Base-by-base conservation (phyloP, 768 basidiomycete genomes). In the Vishniacozyma victoriae region DNA sequence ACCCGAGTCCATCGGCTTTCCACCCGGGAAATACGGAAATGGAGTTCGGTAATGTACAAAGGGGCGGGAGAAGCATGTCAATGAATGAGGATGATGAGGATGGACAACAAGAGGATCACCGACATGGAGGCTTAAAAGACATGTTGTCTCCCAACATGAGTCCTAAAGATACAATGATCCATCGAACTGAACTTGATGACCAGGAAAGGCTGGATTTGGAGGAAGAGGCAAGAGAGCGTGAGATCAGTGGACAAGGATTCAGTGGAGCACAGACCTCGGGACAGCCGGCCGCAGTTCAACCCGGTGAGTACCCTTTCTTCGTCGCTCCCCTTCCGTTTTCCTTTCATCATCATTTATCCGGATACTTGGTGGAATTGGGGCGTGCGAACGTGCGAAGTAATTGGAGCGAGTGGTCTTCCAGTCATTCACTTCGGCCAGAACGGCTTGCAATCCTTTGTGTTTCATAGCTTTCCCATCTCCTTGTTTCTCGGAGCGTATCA, bases 161-260 rank as follows among this genome's bases (percentile, higher is more conserved):
- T 40, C 61, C 61, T 2, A 41, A 35, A 16, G 35, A 41, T 9
- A 37, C 50, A 1, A 25, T 62, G 27, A 51, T 59, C 2, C 56
- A 63, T 37, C 41, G 58, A 16, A n/a, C 31, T 22, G 60, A 67
- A 41, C 48, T 53, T 7, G 64, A 67, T 36, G 33, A 50, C 7
- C 64, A 67, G 39, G 64, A 67, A 39, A 27, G 59, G 27, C 35
- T 67, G 19, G 64, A 67, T 38, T 36, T 67, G 18, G 61, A 60
- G 38, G 64, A 67, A 43, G 64, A 67, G 39, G 52, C 43, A 15
- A 48, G 59, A 37, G 64, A 66, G 36, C 36, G 64, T 20, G 33
- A 42, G 12, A 19, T 66, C 16, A 40, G 46, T n/a, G 38, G 38
- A 36, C 27, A 20, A 1, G 40, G 45, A 6, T 16, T 47, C n/a